Conservation (phyloP, 257 asterid genomes). For the Plantago elongata region DNA sequence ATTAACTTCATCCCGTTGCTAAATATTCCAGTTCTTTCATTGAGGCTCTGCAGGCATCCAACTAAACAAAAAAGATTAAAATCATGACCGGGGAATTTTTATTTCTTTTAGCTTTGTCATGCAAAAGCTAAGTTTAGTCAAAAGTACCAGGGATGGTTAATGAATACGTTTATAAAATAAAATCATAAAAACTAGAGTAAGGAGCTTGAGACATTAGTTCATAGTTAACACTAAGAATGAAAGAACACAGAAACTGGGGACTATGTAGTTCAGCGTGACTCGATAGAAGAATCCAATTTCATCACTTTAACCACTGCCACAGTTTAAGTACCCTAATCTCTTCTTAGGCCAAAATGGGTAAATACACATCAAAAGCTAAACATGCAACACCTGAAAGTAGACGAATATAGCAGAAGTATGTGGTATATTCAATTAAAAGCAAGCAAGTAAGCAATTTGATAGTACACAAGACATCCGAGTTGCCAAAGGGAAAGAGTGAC, state of each 20-base stretch:
- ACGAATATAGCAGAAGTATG: neutral
- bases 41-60: conserved; percentile 98
- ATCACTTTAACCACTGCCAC: no score
- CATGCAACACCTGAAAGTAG: neutral
- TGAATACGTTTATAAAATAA: no score
- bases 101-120: neutral
- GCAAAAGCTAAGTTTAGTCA: neutral
- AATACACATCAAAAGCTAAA: neutral
- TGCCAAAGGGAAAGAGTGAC: conserved; percentile 37
- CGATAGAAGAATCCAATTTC: neutral
- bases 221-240: no score
- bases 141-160: neutral
- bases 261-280: no score
- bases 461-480: conserved; percentile 6
- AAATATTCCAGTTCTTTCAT: conserved; percentile 85
- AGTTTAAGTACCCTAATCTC: neutral
- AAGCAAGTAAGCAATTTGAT: conserved; percentile 2
- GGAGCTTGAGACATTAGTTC: no score
- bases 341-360: neutral
- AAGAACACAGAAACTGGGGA: no score
- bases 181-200: no score
- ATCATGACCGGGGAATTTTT: conserved; percentile 25
- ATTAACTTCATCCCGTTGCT: conserved; percentile 90
- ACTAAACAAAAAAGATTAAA: conserved; percentile 67
- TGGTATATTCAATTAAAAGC: neutral